These are phyloP conservation scores for Xerocomus minutiporus DNA, from an alignment of 1,284 basidiomycete genomes.

Conservation along the genomic window DNA sequence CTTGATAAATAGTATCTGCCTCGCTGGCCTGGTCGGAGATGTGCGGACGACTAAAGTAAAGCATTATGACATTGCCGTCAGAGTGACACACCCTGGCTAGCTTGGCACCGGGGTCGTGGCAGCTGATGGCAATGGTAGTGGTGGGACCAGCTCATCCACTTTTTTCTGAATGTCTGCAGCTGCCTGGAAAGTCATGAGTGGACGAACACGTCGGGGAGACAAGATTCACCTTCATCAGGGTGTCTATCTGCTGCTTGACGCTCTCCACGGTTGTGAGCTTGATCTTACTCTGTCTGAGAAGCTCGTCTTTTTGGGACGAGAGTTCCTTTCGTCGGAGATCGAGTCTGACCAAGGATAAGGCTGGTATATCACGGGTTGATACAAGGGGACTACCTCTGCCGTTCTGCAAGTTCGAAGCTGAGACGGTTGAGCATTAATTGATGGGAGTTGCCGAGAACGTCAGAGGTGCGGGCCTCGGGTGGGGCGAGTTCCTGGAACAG, in stretches of 20 bases:
- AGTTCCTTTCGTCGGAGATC: slow-evolving; percentile 65
- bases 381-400: slow-evolving; percentile 54
- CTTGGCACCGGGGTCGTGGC: slow-evolving; percentile 22
- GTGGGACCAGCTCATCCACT: slow-evolving; percentile 61
- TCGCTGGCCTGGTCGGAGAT: slow-evolving; percentile 5
- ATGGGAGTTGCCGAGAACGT: slow-evolving; percentile 62
- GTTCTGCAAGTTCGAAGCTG: slow-evolving; percentile 75
- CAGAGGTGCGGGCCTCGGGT: slow-evolving; percentile 55
- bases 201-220: slow-evolving; percentile 7
- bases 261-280: slow-evolving; percentile 65
- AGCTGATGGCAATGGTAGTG: slow-evolving; percentile 31
- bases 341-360: slow-evolving; percentile 41
- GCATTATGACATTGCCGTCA: not conserved
- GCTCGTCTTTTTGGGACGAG: slow-evolving; percentile 60
- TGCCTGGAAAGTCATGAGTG: slow-evolving; percentile 39
- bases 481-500: slow-evolving; percentile 65
- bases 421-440: slow-evolving; percentile 78
- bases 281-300: slow-evolving; percentile 66
- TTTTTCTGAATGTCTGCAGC: slow-evolving; percentile 70
- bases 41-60: not conserved
- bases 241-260: slow-evolving; percentile 69
- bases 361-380: not conserved
- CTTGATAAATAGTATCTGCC: slow-evolving; percentile 13
- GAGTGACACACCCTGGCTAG: slow-evolving; percentile 10
- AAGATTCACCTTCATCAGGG: slow-evolving; percentile 58